A percentile compares a stretch with the other conserved stretches of the same genome.
These are phyloP conservation scores for Russula foetens DNA, from an alignment of 768 basidiomycete species.

Conservation along the genomic window DNA sequence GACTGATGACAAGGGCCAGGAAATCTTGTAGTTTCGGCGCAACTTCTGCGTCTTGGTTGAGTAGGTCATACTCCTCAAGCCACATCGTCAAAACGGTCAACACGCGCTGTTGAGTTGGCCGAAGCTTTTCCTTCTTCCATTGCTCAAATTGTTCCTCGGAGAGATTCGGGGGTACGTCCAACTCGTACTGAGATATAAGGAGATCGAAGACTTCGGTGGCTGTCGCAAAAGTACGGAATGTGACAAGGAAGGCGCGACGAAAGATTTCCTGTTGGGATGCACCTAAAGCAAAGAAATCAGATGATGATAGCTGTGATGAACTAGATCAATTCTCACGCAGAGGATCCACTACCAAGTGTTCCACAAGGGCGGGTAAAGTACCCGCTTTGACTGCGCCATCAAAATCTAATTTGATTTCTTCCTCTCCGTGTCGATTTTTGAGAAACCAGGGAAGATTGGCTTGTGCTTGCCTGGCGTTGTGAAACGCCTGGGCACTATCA, in stretches of 20 bases:
- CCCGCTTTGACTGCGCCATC: conserved; percentile 64
- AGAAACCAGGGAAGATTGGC: conserved; percentile 50
- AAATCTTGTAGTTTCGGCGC: conserved; percentile 50
- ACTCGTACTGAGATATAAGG: conserved; percentile 55
- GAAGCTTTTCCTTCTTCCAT: conserved; percentile 57
- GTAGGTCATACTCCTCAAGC: conserved; percentile 51
- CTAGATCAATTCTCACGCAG: conserved; percentile 40
- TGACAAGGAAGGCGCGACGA: conserved; percentile 67
- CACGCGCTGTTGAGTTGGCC: conserved; percentile 55
- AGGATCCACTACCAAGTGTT: conserved; percentile 55
- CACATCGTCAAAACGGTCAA: conserved; percentile 50
- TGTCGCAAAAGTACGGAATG: conserved; percentile 73
- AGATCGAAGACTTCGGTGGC: conserved; percentile 61
- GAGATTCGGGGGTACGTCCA: conserved; percentile 39
- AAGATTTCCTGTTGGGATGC: conserved; percentile 29
- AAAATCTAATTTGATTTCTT: conserved; percentile 54
- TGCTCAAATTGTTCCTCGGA: conserved; percentile 45
- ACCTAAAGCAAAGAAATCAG: conserved; percentile 10
- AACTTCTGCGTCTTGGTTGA: conserved; percentile 59
- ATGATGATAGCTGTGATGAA: background rate
- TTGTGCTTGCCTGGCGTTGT: conserved; percentile 31
- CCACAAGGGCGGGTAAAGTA: conserved; percentile 63
- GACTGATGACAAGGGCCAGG: conserved; percentile 32
- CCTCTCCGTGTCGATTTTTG: conserved; percentile 42
- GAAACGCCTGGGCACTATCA: conserved; percentile 35